Percentiles rank a stretch among this genome's conserved stretches.
Conservation (phyloP, 73 alveolate genomes). For the Uronychia binucleata region DNA sequence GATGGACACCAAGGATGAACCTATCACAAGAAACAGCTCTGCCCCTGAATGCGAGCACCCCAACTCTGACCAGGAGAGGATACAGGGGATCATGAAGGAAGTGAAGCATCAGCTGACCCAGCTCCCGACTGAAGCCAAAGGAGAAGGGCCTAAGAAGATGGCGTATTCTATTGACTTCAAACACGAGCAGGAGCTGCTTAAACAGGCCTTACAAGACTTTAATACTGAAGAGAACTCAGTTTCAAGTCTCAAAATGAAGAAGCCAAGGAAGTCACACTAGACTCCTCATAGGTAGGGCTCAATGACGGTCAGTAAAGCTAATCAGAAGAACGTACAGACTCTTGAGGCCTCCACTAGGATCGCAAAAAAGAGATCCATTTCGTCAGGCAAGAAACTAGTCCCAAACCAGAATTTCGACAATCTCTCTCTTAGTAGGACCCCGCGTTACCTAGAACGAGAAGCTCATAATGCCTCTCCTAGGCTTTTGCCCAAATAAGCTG, state of each 20-base stretch:
- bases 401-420: background rate
- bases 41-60: background rate
- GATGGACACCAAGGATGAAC: too few relatives aligned
- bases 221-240: background rate
- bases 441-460: background rate
- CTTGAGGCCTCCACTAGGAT: background rate
- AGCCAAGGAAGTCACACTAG: background rate
- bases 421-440: background rate
- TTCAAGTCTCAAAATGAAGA: background rate
- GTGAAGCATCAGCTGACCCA: background rate
- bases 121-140: background rate
- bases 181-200: background rate
- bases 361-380: background rate
- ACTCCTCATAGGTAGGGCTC: background rate
- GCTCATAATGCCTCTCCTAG: background rate
- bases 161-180: background rate
- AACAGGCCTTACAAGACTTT: background rate
- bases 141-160: background rate
- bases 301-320: background rate
- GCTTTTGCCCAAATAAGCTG: too few relatives aligned
- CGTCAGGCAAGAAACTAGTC: background rate
- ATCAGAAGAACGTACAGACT: background rate
- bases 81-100: background rate
- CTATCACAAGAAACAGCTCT: background rate
- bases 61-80: background rate